Base-by-base conservation (phyloP, 352 stramenopile genomes). In the Phytophthora lateralis region DNA sequence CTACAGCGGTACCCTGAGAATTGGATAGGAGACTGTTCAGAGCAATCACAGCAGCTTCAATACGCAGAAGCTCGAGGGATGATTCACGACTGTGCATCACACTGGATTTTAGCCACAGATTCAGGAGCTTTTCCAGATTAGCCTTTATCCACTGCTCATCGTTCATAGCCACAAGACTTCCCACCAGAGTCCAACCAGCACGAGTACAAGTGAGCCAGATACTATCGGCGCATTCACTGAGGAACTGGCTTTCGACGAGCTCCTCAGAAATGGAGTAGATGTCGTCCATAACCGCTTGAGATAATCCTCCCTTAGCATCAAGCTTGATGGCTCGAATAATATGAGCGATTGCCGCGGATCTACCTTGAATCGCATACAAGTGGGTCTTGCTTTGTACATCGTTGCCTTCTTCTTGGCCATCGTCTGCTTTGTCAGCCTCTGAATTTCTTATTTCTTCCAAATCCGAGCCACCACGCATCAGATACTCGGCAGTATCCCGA, bases 151-250 rank as follows among this genome's bases (percentile, higher is more conserved):
- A 95, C 30, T 82, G 74, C 4, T 85, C 63, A 49, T 88, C 76
- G 46, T 88, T 78, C 39, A 94, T 74, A 0, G 80, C 67, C 3
- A 91, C 75, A 10, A 96, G 56, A 56, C 80, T 91, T 26, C 84
- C 73, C 7, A 93, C 59, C n/a, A 96, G 42, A 5, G 73, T 88
- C 88, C 88, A 96, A 14, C 88, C 88, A 46, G 83, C 88, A 14
- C 88, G 85, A 6, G 88, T 96, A 53, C 85, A 96, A 10, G 88
- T 96, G 30, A 96, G 66, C 88, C 88, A 96, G 29, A 95, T 81
- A 51, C 85, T 93, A 58, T 96, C 88, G 3, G 73, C 67, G 55
- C 80, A 93, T 20, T 81, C 75, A 55, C 86, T 82, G 18, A 85
- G 62, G 48, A 92, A 95, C 55, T 96, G 88, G 42, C 80, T 93